Evolutionary conservation across 306 rosid species (phyloP), one percentile per base, ranked within the genome.

Genomic region (Sophora flavescens): DNA sequence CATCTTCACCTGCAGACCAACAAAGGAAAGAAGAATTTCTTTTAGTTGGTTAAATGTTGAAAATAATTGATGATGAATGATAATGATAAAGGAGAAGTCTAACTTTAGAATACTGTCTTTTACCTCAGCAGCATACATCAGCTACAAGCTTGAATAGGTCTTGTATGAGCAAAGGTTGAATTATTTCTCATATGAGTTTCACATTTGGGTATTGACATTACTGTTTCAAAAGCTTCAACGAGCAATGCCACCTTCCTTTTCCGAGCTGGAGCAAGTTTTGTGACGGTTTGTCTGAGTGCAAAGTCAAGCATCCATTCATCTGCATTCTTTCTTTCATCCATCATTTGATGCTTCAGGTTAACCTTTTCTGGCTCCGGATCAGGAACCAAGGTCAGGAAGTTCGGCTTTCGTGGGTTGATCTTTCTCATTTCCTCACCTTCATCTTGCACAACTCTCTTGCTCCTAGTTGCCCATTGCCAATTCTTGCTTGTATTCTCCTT

Each of bases 271-370:
- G 88, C 97, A 3, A 92, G 97, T 87, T 85, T 83, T 32, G 88
- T 88, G 68, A 95, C 92, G 4, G 89, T 47, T 70, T 79, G 79
- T 52, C 88, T 93, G 44, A 95, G 91, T 76, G 92, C 91, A 35
- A 78, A 82, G 79, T 95, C 98, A 58, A 89, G 78, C 98, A 95
- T 95, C 97, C 98, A 95, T 69, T 92, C 93, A 75, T 90, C 92
- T 36, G 93, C 63, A 81, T 80, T 87, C 79, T 88, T 95, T 75
- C 93, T 86, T 59, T 89, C 88, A 71, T 92, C 96, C 77, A 86
- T 72, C 70, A 68, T 79, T 73, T 86, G 96, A 81, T 90, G 96
- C 91, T 82, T 95, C 74, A 92, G 84, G 30, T 85, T 82, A 72
- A 92, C 87, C 79, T 83, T 92, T 76, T 88, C 93, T 66, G 80